A percentile compares a stretch with the other conserved stretches of the same genome.
Evolutionary conservation across 1,284 basidiomycete genomes (phyloP).

Genomic region (Violaceomyces palustris): DNA sequence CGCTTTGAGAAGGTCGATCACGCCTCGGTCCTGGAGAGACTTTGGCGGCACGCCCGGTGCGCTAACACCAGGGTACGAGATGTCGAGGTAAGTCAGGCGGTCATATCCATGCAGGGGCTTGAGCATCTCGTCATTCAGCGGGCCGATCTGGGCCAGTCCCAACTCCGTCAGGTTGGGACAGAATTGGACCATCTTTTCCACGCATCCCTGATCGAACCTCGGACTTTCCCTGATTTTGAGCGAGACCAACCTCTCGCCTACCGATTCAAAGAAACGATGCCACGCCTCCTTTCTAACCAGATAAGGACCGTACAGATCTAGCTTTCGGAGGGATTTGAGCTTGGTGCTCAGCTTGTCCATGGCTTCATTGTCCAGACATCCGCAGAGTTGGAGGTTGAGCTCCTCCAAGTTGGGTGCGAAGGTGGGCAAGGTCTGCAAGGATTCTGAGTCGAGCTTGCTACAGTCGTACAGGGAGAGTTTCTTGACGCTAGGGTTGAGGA

Average conservation of each 20-base stretch:
- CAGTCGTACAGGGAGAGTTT: constrained; percentile 79
- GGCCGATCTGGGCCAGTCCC: constrained; percentile 72
- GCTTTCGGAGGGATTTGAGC: constrained; percentile 64
- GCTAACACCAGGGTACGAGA: constrained; percentile 59
- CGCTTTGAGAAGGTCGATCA: constrained; percentile 60
- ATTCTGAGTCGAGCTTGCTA: constrained; percentile 56
- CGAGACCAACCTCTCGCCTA: constrained; percentile 61
- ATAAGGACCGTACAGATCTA: constrained; percentile 85
- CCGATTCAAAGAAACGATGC: constrained; percentile 67
- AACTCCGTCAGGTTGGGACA: constrained; percentile 68
- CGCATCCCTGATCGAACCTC: constrained; percentile 73
- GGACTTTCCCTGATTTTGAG: constrained; percentile 75
- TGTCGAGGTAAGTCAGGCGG: constrained; percentile 60
- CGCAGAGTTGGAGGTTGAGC: constrained; percentile 76
- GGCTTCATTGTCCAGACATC: constrained; percentile 69
- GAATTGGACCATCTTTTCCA: constrained; percentile 62
- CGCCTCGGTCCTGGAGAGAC: constrained; percentile 60
- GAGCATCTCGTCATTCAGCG: constrained; percentile 52
- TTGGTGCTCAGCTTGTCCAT: constrained; percentile 64
- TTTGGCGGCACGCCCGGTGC: constrained; percentile 50
- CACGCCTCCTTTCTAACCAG: constrained; percentile 73
- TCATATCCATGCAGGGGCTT: constrained; percentile 53
- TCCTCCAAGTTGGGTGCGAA: constrained; percentile 40
- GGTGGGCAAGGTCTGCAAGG: constrained; percentile 32
- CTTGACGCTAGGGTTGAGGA: constrained; percentile 70